Conservation (phyloP, 768 basidiomycete species). For the Coprinopsis strossmayeri region DNA sequence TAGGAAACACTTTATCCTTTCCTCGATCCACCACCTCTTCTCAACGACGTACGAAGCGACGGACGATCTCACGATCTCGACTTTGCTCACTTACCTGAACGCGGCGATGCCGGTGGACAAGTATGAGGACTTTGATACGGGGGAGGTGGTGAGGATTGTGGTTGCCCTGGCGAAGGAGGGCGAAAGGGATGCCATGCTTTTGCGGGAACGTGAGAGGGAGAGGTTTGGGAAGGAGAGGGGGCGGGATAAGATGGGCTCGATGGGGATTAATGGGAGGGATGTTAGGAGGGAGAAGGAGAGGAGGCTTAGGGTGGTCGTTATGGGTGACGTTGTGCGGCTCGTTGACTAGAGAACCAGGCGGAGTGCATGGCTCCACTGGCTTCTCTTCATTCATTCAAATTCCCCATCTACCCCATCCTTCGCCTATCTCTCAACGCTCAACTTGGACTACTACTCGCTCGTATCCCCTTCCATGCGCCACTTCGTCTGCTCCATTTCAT, state of each 20-base stretch:
- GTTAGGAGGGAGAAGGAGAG: not conserved
- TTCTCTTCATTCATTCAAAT: too few species aligned
- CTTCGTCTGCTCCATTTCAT: too few species aligned
- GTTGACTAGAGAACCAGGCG: too few species aligned
- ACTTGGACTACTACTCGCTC: too few species aligned
- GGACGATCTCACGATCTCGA: constrained; percentile 66
- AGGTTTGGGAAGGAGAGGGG: too few species aligned
- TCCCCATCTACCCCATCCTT: too few species aligned
- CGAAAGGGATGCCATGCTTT: constrained; percentile 38
- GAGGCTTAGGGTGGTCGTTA: not conserved
- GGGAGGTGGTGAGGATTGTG: constrained; percentile 54
- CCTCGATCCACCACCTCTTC: constrained; percentile 61
- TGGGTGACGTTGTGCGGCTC: not conserved
- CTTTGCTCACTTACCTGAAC: constrained; percentile 66
- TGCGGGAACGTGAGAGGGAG: constrained; percentile 41
- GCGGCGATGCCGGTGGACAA: constrained; percentile 73
- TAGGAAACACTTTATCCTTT: constrained; percentile 54
- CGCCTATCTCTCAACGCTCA: too few species aligned
- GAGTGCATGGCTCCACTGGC: too few species aligned
- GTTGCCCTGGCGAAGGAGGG: constrained; percentile 41
- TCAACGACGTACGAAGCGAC: constrained; percentile 56
- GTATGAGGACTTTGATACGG: constrained; percentile 77
- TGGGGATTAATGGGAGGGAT: constrained; percentile 15
- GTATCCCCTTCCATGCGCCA: too few species aligned
- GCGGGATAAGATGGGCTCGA: too few species aligned